These are phyloP conservation scores for Didymella lethalis DNA, from an alignment of 2,329 filamentous ascomycete genomes.

Conservation along the genomic window DNA sequence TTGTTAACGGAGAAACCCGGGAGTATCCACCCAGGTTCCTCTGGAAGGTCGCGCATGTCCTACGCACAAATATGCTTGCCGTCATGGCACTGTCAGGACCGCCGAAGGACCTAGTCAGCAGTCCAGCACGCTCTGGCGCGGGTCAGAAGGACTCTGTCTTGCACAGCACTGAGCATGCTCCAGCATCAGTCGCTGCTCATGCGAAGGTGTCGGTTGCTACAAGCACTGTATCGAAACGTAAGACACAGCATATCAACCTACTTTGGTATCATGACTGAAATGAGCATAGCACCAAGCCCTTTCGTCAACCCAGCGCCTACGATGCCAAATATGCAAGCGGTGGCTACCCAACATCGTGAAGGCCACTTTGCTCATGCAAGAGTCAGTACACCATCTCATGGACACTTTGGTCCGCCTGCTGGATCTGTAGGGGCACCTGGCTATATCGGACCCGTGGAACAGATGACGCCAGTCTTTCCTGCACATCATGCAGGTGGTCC, in stretches of 20 bases:
- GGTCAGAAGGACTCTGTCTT: not conserved
- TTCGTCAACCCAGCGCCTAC: conserved; percentile 1
- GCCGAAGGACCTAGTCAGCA: not conserved
- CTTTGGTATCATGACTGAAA: conserved; percentile 18
- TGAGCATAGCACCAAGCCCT: conserved; percentile 16
- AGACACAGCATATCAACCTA: conserved; percentile 14
- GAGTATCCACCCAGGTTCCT: conserved; percentile 40
- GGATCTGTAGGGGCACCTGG: not conserved
- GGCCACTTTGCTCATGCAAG: not conserved
- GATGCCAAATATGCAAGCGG: not conserved
- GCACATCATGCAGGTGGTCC: conserved; percentile 1
- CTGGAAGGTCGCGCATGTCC: conserved; percentile 38
- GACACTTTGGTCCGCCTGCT: not conserved
- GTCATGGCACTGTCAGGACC: conserved; percentile 2
- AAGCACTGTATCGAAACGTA: conserved; percentile 13
- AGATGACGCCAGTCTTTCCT: conserved; percentile 3
- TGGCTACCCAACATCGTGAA: not conserved
- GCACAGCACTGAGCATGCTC: not conserved
- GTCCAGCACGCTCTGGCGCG: not conserved
- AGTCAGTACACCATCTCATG: conserved; percentile 8
- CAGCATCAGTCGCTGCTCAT: not conserved
- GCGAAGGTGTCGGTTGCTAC: not conserved
- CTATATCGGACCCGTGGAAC: conserved; percentile 10
- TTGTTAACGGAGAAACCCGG: conserved; percentile 34
- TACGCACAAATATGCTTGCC: conserved; percentile 31